Evolutionary conservation across 768 basidiomycete genomes (phyloP).

Genomic region (Boletus subcaerulescens): DNA sequence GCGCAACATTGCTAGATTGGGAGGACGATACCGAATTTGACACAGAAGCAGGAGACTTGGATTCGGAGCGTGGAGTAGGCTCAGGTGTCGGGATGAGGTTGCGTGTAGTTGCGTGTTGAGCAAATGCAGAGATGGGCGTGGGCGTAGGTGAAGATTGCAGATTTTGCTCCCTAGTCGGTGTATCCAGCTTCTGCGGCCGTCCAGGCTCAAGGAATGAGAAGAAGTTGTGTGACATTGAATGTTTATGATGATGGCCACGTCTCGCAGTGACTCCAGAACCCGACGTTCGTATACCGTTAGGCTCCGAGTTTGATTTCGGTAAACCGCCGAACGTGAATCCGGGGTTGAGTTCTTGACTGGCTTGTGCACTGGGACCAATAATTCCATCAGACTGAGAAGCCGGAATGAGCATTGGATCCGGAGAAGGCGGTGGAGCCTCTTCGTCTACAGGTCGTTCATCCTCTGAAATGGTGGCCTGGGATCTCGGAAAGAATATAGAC

Average conservation of each 20-base stretch:
- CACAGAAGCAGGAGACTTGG: conserved; percentile 21
- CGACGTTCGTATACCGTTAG: conserved; percentile 13
- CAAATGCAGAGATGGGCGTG: conserved; percentile 65
- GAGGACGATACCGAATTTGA: conserved; percentile 9
- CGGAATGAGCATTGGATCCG: conserved; percentile 39
- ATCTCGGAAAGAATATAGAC: conserved; percentile 85
- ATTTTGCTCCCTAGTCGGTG: conserved; percentile 28
- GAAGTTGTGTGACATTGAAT: conserved; percentile 91
- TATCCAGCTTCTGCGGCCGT: not conserved
- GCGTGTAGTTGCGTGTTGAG: conserved; percentile 40
- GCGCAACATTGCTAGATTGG: not conserved
- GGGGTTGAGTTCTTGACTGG: conserved; percentile 43
- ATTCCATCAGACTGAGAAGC: conserved; percentile 38
- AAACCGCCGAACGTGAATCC: conserved; percentile 66
- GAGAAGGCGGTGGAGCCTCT: conserved; percentile 48
- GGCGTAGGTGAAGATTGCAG: conserved; percentile 59
- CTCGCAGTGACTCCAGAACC: conserved; percentile 26
- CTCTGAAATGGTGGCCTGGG: conserved; percentile 61
- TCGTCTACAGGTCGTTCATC: conserved; percentile 51
- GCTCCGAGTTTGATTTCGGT: conserved; percentile 29
- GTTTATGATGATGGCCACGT: conserved; percentile 87
- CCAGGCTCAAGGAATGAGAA: conserved; percentile 93
- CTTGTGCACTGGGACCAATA: conserved; percentile 22
- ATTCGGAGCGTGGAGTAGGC: conserved; percentile 19
- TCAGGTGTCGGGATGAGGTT: conserved; percentile 7